Evolutionary conservation across 805 yeast species (phyloP).

Genomic region (Kazachstania kunashirensis): DNA sequence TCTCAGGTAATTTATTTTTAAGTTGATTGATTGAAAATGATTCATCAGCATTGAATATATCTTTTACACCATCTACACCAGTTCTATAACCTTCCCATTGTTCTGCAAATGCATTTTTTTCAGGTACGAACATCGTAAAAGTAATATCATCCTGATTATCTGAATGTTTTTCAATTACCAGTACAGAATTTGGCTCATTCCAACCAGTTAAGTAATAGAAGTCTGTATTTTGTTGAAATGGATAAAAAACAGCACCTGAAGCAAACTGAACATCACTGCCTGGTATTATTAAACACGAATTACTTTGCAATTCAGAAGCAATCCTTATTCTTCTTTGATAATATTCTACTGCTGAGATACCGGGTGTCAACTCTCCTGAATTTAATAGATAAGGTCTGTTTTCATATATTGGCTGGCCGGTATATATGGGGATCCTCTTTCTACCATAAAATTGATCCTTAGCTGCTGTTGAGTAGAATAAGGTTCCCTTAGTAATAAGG

Average conservation of each 20-base stretch:
- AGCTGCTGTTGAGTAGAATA: not conserved
- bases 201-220: constrained; percentile 83
- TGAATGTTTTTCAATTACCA: constrained; percentile 52
- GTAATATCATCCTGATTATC: constrained; percentile 39
- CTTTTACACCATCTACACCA: constrained; percentile 73
- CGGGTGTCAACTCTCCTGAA: constrained; percentile 79
- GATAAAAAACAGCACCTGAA: constrained; percentile 84
- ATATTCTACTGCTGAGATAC: constrained; percentile 78
- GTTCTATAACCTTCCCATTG: constrained; percentile 94
- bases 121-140: constrained; percentile 78
- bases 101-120: constrained; percentile 66
- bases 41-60: constrained; percentile 80
- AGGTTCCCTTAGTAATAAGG: not conserved
- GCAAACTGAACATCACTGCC: constrained; percentile 70
- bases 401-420: constrained; percentile 84
- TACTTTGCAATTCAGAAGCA: constrained; percentile 46
- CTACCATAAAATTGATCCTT: constrained; percentile 8
- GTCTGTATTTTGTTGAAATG: constrained; percentile 88
- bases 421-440: constrained; percentile 27
- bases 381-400: constrained; percentile 69
- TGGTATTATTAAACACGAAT: constrained; percentile 56
- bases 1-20: constrained; percentile 7
- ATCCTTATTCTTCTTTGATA: constrained; percentile 58
- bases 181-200: constrained; percentile 78
- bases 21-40: constrained; percentile 35